Percentiles rank a stretch among this genome's conserved stretches.
Evolutionary conservation across 2,329 filamentous ascomycete species (phyloP).

Genomic region (Beauveria bassiana): DNA sequence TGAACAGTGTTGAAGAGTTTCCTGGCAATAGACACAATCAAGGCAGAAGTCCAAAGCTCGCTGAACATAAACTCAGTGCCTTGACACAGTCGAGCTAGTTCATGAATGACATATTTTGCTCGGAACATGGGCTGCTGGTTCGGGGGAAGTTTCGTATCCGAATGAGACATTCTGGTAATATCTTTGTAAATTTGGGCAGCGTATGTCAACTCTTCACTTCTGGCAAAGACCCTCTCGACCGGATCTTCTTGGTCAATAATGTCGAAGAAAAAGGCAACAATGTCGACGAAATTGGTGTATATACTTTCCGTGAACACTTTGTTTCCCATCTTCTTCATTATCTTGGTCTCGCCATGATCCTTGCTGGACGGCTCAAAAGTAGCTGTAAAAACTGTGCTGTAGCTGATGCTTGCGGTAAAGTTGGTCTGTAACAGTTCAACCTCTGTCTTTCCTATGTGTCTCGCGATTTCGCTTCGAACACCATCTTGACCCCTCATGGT

Average conservation of each 20-base stretch:
- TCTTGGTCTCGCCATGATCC: constrained; percentile 53
- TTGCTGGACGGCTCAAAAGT: constrained; percentile 25
- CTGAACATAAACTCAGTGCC: constrained; percentile 57
- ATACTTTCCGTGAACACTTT: constrained; percentile 57
- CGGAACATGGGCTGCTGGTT: constrained; percentile 85
- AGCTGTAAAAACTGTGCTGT: constrained; percentile 61
- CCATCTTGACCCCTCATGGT: constrained; percentile 71
- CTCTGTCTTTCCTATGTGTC: constrained; percentile 45
- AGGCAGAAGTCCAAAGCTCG: constrained; percentile 66
- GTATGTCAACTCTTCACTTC: constrained; percentile 47
- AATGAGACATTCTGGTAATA: constrained; percentile 64
- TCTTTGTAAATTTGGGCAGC: constrained; percentile 57
- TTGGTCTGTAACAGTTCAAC: constrained; percentile 54
- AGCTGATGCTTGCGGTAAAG: constrained; percentile 75
- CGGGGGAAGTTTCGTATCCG: constrained; percentile 56
- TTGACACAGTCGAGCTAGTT: constrained; percentile 71
- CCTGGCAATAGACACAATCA: constrained; percentile 67
- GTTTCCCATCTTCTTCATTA: constrained; percentile 63
- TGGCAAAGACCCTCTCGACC: constrained; percentile 59
- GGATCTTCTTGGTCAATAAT: constrained; percentile 70
- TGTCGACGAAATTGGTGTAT: constrained; percentile 64
- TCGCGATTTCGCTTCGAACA: constrained; percentile 53
- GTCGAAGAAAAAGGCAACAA: constrained; percentile 68
- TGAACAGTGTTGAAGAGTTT: constrained; percentile 75
- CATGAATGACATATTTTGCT: constrained; percentile 65